Percentiles rank a stretch among this genome's conserved stretches.
phyloP scores from a whole-genome alignment of 2,329 filamentous ascomycete genomes.

The Calonectria hawksworthii region DNA sequence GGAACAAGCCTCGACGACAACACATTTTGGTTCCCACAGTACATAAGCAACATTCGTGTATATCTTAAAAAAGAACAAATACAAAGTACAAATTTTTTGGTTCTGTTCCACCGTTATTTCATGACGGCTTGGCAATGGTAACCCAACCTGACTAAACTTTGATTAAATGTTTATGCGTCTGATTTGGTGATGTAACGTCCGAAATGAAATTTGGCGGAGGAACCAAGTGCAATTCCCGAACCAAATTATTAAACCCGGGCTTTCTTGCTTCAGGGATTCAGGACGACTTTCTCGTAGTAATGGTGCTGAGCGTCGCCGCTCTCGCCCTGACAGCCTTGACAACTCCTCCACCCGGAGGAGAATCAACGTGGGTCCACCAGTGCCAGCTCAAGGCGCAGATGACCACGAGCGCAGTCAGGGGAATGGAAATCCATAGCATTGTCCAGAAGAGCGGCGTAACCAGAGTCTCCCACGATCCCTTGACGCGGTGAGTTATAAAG shows the following conservation, averaged over 20 bases:
- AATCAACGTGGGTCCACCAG: slow-evolving; percentile 46
- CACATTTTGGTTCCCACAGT: slow-evolving; percentile 24
- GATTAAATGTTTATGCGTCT: not conserved
- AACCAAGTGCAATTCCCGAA: not conserved
- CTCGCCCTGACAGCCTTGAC: slow-evolving; percentile 34
- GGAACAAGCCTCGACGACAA: slow-evolving; percentile 8
- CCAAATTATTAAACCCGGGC: too few species aligned
- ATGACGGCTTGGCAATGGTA: not conserved
- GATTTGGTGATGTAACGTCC: not conserved
- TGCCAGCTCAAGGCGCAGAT: slow-evolving; percentile 46
- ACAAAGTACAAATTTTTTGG: slow-evolving; percentile 8
- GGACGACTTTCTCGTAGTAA: slow-evolving; percentile 22
- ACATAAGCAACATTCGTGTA: slow-evolving; percentile 29
- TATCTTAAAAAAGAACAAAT: slow-evolving; percentile 15
- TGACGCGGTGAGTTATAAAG: slow-evolving; percentile 38
- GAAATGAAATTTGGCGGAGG: not conserved
- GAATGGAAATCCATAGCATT: slow-evolving; percentile 49
- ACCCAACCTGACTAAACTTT: not conserved
- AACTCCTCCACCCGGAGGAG: slow-evolving; percentile 36
- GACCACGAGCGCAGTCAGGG: slow-evolving; percentile 44
- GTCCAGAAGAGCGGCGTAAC: slow-evolving; percentile 48
- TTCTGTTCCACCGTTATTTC: not conserved
- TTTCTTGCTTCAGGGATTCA: not conserved
- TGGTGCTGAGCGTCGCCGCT: slow-evolving; percentile 38
- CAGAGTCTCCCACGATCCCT: slow-evolving; percentile 40